Evolutionary conservation across 2,329 filamentous ascomycete genomes (phyloP), one percentile per base, ranked within the genome.

Genomic region (Bipolaris victoriae): DNA sequence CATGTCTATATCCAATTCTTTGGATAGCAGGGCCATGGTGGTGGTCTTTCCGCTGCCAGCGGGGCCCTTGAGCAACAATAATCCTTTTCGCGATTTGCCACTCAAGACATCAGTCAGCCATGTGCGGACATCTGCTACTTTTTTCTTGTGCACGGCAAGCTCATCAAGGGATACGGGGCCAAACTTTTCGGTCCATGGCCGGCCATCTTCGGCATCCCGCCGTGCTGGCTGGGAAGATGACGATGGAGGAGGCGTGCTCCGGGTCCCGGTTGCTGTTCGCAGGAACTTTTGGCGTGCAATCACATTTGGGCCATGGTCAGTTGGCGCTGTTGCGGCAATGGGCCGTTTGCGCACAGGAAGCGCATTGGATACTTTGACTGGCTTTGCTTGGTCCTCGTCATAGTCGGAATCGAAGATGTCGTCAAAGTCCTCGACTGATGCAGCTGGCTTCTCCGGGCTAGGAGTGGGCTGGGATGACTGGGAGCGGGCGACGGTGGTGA

Each of bases 31-130:
- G 10, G 85, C 85, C 50, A 98, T 72, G 0, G 94, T 96, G 0
- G 92, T 92, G 0, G 95, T 98, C 78, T 99, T 99, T 29, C 92
- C 95, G 33, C 91, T 90, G 18, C 95, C 95, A 40, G 95, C 93
- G 33, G 92, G 88, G 10, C 95, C 95, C 76, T 96, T 97, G 41
- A 99, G 81, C 26, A 99, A 82, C 55, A 97, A 83, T 55, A 97
- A 73, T 58, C 90, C 85, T 80, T 96, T 87, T 52, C 75, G 76
- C 52, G 76, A 74, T 44, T 72, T 78, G 41, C 91, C 90, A 24
- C 77, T 75, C 60, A 92, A 84, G 16, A 92, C 90, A 70, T 88
- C 86, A 41, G 90, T 86, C 33, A 99, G 79, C 93, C 95, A 98
- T 57, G 79, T 83, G 57, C 88, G 86, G 44, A 98, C 93, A 77